These are phyloP conservation scores for Eucalyptus pumila DNA, from an alignment of 345 rosid species.

Conservation along the genomic window DNA sequence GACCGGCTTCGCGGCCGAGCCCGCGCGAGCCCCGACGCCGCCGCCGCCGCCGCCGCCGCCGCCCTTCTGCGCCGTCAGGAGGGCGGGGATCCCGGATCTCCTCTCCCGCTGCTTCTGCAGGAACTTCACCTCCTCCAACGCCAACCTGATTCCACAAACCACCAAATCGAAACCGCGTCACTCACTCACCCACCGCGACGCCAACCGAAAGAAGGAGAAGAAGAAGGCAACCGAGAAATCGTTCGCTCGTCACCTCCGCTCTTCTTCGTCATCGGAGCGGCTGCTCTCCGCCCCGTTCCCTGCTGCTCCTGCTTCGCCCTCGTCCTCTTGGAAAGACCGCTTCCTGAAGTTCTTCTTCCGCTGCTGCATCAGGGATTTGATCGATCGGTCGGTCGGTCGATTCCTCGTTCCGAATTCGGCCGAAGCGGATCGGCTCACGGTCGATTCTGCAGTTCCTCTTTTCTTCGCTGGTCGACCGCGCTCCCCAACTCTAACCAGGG, in stretches of 20 bases:
- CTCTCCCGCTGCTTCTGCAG: constrained; percentile 93
- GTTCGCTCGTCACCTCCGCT: constrained; percentile 31
- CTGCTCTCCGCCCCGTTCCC: background rate
- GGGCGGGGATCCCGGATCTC: constrained; percentile 64
- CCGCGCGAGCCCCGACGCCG: background rate
- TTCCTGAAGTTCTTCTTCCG: constrained; percentile 57
- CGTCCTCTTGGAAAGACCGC: constrained; percentile 43
- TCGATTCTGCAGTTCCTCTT: background rate
- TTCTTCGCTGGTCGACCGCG: background rate
- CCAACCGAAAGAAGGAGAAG: background rate
- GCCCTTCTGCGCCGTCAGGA: constrained; percentile 23
- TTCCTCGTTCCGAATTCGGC: background rate
- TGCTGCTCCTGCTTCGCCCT: constrained; percentile 19
- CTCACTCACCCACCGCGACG: background rate
- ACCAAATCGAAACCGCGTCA: background rate
- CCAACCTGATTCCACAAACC: constrained; percentile 22
- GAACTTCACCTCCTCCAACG: constrained; percentile 88
- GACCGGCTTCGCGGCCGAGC: background rate
- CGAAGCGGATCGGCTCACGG: background rate
- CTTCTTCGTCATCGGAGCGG: constrained; percentile 60
- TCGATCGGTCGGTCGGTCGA: background rate
- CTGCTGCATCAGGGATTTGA: background rate
- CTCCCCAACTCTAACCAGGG: background rate
- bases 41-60: background rate
- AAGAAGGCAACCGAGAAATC: background rate